Conservation (phyloP, 495 filamentous ascomycete genomes). For the Aspergillus hancockii region DNA sequence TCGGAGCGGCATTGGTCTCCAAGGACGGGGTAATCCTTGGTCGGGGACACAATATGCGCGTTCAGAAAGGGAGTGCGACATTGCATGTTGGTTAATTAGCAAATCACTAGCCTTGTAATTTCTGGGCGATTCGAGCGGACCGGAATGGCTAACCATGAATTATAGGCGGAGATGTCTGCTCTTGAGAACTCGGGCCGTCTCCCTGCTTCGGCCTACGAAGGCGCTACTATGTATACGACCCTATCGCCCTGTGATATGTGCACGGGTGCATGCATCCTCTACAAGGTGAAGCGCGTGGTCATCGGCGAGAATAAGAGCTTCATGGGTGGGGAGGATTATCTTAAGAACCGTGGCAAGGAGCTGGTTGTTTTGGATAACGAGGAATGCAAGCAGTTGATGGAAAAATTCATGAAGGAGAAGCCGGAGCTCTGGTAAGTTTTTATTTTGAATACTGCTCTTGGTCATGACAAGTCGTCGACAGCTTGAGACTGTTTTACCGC, state of each 20-base stretch:
- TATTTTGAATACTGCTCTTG: conserved; percentile 10
- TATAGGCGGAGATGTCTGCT: conserved; percentile 76
- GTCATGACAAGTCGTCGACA: not conserved
- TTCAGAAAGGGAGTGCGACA: conserved; percentile 74
- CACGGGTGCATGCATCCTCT: conserved; percentile 79
- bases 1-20: conserved; percentile 74
- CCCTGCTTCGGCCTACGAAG: conserved; percentile 67
- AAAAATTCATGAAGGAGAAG: conserved; percentile 72
- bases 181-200: conserved; percentile 78
- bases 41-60: conserved; percentile 79
- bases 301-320: conserved; percentile 85
- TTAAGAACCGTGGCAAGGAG: conserved; percentile 70
- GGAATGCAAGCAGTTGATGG: conserved; percentile 74
- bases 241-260: conserved; percentile 90
- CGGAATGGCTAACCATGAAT: not conserved
- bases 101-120: not conserved
- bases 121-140: not conserved
- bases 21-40: conserved; percentile 73
- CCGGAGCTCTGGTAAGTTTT: conserved; percentile 70
- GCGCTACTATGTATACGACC: conserved; percentile 84
- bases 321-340: conserved; percentile 73
- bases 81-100: conserved; percentile 61
- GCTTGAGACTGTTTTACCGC: not conserved
- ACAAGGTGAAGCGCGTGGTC: conserved; percentile 77
- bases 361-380: conserved; percentile 69